Percentiles rank a stretch among this genome's conserved stretches.
Conservation (phyloP, 2,329 filamentous ascomycete species). For the Stachybotrys echinatus region DNA sequence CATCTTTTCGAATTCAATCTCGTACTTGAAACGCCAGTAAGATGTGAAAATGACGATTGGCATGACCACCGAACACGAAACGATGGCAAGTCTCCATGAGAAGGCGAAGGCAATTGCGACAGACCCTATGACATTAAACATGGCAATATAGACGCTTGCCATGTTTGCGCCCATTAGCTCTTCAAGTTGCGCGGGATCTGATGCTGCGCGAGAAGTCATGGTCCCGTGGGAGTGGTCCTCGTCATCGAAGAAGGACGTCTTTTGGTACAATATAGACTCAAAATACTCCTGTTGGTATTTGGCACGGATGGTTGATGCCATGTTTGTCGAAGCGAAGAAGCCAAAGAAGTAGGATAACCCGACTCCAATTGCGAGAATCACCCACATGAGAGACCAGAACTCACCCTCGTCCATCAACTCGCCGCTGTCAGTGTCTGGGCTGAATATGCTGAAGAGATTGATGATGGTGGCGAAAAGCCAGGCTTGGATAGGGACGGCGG, state of each 20-base stretch:
- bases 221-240: constrained; percentile 56
- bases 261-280: constrained; percentile 52
- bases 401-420: constrained; percentile 36
- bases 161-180: constrained; percentile 60
- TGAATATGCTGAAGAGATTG: constrained; percentile 48
- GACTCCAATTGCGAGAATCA: constrained; percentile 48
- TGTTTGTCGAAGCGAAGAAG: constrained; percentile 32
- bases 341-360: constrained; percentile 46
- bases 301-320: constrained; percentile 44
- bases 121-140: constrained; percentile 61
- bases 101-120: constrained; percentile 64
- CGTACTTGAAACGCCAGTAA: constrained; percentile 50
- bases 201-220: constrained; percentile 49
- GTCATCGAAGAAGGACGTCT: constrained; percentile 55
- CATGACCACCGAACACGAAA: constrained; percentile 57
- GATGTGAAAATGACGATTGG: constrained; percentile 42
- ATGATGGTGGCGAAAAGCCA: constrained; percentile 52
- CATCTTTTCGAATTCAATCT: constrained; percentile 64
- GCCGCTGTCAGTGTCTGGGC: constrained; percentile 19
- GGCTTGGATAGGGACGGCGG: constrained; percentile 45
- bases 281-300: constrained; percentile 58
- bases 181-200: constrained; percentile 55
- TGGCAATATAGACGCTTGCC: constrained; percentile 55
- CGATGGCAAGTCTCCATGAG: constrained; percentile 71
- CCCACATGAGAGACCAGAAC: constrained; percentile 65